Evolutionary conservation across 2,329 filamentous ascomycete species (phyloP).

Genomic region (Diaporthe sp.): DNA sequence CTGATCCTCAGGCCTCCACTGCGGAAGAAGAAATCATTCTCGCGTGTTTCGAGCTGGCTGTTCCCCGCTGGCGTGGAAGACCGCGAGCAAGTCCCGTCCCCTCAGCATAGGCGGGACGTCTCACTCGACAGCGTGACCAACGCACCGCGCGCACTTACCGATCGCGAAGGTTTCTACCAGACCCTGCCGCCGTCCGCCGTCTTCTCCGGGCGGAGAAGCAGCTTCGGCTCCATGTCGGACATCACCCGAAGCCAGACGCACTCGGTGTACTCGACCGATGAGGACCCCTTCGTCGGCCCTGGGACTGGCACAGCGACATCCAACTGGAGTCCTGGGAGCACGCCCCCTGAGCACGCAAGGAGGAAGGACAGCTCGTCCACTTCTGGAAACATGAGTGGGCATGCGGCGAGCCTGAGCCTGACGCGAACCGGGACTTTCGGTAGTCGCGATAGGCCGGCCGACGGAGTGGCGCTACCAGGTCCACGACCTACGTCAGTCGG

Average conservation of each 20-base stretch:
- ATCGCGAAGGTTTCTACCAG: slow-evolving; percentile 71
- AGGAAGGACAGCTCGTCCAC: slow-evolving; percentile 56
- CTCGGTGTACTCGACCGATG: slow-evolving; percentile 65
- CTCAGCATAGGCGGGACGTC: slow-evolving; percentile 54
- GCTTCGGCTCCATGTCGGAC: slow-evolving; percentile 59
- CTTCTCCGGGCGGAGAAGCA: slow-evolving; percentile 51
- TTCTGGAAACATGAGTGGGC: slow-evolving; percentile 45
- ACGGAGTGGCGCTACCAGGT: slow-evolving; percentile 39
- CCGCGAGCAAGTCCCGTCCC: background rate
- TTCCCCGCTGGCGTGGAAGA: slow-evolving; percentile 56
- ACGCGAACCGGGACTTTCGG: slow-evolving; percentile 38
- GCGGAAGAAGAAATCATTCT: slow-evolving; percentile 77
- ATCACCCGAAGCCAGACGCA: slow-evolving; percentile 50
- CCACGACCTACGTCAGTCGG: slow-evolving; percentile 59
- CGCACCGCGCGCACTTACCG: slow-evolving; percentile 64
- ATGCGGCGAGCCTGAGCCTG: slow-evolving; percentile 33
- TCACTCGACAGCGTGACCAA: slow-evolving; percentile 69
- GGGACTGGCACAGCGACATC: slow-evolving; percentile 47
- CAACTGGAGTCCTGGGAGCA: slow-evolving; percentile 63
- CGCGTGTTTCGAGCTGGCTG: slow-evolving; percentile 72
- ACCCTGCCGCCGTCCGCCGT: slow-evolving; percentile 58
- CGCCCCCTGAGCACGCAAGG: slow-evolving; percentile 49
- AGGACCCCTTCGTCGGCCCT: slow-evolving; percentile 44
- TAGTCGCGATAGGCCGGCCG: slow-evolving; percentile 29
- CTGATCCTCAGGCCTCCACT: slow-evolving; percentile 71